Base-by-base conservation (phyloP, 345 rosid genomes). In the Adansonia digitata region DNA sequence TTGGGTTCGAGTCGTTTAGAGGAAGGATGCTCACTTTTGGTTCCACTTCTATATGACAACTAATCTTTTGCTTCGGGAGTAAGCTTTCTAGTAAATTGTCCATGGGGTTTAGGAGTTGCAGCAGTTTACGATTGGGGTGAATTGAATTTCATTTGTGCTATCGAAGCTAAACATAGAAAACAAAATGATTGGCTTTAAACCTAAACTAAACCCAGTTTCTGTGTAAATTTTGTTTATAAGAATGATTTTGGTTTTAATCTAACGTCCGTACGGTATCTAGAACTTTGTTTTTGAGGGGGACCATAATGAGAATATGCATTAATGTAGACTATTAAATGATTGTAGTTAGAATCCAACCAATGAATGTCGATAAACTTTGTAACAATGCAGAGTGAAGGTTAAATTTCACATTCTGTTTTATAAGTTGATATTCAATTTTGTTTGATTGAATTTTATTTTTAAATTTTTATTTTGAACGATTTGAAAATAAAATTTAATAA, bases 1-100 rank as follows among this genome's bases (percentile, higher is more conserved):
- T 10, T 95, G 98, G 99, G 97, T 95, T 78, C 92, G 93, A 66
- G 99, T 93, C 59, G 95, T 92, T 46, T 96, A 87, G 86, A 74
- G 37, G 71, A 6, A 1, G 31, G 11, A 15, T 51, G 34, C 34
- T 11, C 8, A 46, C 2, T 13, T 70, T 13, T 8, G 12, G n/a
- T 46, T 70, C 59, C 43, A 34, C 62, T n/a, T n/a, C n/a, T 53
- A 39, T 20, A 22, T 12, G 0, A 37, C 2, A 17, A 14, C 13
- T 20, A 63, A n/a, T n/a, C n/a, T n/a, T n/a, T n/a, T 63, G 14
- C 1, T 39, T 37, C 0, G 45, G 27, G 40, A 31, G 64, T 29
- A 15, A 34, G 66, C 66, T 61, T 60, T 60, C 42, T 17, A n/a
- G 42, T 31, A 61, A 61, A 15, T 35, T 18, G 2, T 17, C 22